Evolutionary conservation across 768 basidiomycete species (phyloP).

Genomic region (Leccinum ochraceum): DNA sequence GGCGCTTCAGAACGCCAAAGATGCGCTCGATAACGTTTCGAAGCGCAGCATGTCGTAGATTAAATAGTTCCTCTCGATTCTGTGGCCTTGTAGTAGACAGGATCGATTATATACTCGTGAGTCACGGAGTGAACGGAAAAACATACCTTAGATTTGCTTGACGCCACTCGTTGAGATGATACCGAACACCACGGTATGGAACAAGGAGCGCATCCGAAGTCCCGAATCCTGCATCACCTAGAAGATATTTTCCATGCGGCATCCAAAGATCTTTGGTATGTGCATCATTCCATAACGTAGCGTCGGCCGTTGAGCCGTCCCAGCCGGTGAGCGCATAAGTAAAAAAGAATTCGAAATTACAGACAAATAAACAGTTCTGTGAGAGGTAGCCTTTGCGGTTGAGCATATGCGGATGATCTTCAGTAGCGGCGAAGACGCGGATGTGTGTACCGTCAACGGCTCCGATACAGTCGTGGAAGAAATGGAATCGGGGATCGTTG

Average conservation of each 20-base stretch:
- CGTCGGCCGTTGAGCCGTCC: conserved; percentile 42
- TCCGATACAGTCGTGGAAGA: too few species aligned
- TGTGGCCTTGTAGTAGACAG: too few species aligned
- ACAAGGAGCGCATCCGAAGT: conserved; percentile 28
- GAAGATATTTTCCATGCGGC: conserved; percentile 34
- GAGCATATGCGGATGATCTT: too few species aligned
- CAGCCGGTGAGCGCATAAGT: conserved; percentile 41
- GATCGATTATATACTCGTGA: too few species aligned
- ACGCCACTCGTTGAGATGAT: conserved; percentile 40
- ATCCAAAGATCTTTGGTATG: conserved; percentile 30
- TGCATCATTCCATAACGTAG: conserved; percentile 29
- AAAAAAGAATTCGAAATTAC: conserved; percentile 37
- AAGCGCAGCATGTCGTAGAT: too few species aligned
- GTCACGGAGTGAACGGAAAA: too few species aligned
- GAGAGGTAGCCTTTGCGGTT: conserved; percentile 33
- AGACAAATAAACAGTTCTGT: conserved; percentile 40
- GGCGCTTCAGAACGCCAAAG: too few species aligned
- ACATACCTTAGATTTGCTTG: background rate
- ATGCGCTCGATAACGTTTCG: too few species aligned
- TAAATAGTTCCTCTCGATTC: too few species aligned
- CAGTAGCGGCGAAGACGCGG: too few species aligned
- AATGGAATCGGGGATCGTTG: too few species aligned
- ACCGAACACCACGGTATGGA: conserved; percentile 38
- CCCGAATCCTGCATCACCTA: conserved; percentile 14
- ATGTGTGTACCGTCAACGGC: too few species aligned